Percentiles rank a stretch among this genome's conserved stretches.
These are phyloP conservation scores for Tolypocladium pustulatum DNA, from an alignment of 2,329 filamentous ascomycete species.

Conservation along the genomic window DNA sequence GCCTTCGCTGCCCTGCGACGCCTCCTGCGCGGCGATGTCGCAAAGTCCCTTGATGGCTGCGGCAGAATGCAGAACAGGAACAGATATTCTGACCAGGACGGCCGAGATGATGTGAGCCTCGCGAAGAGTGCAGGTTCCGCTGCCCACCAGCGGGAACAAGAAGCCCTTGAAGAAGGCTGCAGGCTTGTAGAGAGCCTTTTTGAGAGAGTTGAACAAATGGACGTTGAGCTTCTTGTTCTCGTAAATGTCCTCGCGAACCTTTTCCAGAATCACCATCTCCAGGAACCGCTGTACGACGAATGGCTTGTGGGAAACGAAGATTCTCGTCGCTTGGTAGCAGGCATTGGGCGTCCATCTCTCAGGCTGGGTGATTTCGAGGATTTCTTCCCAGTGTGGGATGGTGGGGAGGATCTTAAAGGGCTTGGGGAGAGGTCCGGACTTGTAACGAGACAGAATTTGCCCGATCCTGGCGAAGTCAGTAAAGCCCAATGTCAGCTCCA, in stretches of 20 bases:
- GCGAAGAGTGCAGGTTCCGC: constrained; percentile 79
- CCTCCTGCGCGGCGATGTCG: constrained; percentile 88
- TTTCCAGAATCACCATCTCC: constrained; percentile 75
- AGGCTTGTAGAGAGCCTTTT: constrained; percentile 88
- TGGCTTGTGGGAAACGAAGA: constrained; percentile 82
- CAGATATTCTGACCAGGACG: constrained; percentile 72
- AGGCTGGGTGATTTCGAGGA: constrained; percentile 74
- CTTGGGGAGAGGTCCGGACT: constrained; percentile 92
- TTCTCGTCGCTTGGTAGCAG: constrained; percentile 78
- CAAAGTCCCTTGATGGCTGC: constrained; percentile 86
- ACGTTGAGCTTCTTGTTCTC: constrained; percentile 94
- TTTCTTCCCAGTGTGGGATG: constrained; percentile 81
- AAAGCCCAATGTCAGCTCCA: not conserved
- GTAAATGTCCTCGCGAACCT: constrained; percentile 86
- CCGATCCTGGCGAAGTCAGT: constrained; percentile 51
- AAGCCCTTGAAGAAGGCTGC: constrained; percentile 95
- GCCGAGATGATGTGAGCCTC: constrained; percentile 88
- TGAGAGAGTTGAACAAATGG: constrained; percentile 85
- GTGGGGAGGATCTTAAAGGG: constrained; percentile 95
- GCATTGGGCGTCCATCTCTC: constrained; percentile 65
- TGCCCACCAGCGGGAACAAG: constrained; percentile 78
- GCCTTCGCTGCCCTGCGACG: constrained; percentile 69
- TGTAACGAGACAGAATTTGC: constrained; percentile 81
- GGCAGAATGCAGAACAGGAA: constrained; percentile 86
- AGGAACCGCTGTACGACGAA: constrained; percentile 74